Conservation (phyloP, 257 asterid genomes). For the Solanum dulcamara region DNA sequence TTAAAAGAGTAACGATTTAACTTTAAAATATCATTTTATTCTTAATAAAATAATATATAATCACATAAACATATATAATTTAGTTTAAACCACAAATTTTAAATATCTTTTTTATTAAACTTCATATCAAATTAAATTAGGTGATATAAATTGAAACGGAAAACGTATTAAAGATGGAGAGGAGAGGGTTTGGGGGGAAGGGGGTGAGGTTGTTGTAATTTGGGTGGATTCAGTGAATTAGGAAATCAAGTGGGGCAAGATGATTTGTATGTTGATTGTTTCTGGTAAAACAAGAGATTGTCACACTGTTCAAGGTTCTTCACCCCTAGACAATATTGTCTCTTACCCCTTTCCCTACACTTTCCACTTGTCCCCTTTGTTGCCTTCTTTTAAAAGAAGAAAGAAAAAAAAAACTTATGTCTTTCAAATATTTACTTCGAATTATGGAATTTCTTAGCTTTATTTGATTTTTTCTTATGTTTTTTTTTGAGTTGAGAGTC, state of each 20-base stretch:
- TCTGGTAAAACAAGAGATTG: not conserved
- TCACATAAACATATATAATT: no score
- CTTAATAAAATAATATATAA: rapidly evolving
- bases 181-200: not conserved
- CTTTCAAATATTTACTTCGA: not conserved
- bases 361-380: not conserved
- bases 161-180: not conserved
- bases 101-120: rapidly evolving
- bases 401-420: not conserved
- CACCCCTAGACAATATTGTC: constrained; percentile 7
- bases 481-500: no score
- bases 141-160: not conserved
- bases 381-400: not conserved
- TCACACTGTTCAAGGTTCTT: constrained; percentile 17
- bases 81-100: not conserved
- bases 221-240: constrained; percentile 21
- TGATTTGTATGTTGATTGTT: not conserved
- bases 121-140: rapidly evolving
- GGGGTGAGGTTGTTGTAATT: not conserved
- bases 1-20: no score
- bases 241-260: constrained; percentile 5
- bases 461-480: no score
- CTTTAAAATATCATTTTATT: no score
- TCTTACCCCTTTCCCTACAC: not conserved
- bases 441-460: no score